Evolutionary conservation across 2,329 filamentous ascomycete species (phyloP).

Genomic region (Hymenoscyphus albidus): DNA sequence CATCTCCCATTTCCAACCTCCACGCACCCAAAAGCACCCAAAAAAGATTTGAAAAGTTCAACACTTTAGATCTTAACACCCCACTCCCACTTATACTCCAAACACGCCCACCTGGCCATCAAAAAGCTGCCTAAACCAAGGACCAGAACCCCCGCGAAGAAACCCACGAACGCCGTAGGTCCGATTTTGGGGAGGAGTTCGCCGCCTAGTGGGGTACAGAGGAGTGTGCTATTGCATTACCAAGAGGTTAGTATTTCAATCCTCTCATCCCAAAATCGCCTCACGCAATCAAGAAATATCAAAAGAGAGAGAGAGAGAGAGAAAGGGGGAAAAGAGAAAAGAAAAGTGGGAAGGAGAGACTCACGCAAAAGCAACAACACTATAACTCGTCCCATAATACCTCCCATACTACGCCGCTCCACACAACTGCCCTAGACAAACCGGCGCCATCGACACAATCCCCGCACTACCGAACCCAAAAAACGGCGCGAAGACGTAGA

Average conservation of each 20-base stretch:
- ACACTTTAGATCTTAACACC: constrained; percentile 25
- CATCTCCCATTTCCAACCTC: too few species aligned
- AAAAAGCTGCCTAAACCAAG: constrained; percentile 26
- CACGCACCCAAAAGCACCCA: too few species aligned
- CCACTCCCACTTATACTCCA: constrained; percentile 32
- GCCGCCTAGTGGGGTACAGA: constrained; percentile 31
- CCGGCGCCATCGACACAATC: constrained; percentile 31
- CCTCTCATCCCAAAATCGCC: too few species aligned
- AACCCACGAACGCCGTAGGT: constrained; percentile 24
- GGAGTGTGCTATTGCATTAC: constrained; percentile 20
- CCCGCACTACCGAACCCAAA: constrained; percentile 33
- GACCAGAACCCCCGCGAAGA: constrained; percentile 29
- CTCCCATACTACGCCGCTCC: constrained; percentile 31
- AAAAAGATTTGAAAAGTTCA: too few species aligned
- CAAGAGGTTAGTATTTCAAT: too few species aligned
- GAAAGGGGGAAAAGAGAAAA: neutral
- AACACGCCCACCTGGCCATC: constrained; percentile 32
- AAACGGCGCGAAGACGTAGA: constrained; percentile 31
- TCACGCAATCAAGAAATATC: neutral
- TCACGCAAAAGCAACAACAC: constrained; percentile 32
- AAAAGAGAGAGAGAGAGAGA: neutral
- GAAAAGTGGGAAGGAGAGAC: constrained; percentile 11
- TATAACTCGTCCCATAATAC: constrained; percentile 31
- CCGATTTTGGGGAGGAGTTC: constrained; percentile 27
- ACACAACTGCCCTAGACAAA: constrained; percentile 32